Evolutionary conservation across 176 grass and related monocot genomes (phyloP).

Genomic region (Chloris gayana): DNA sequence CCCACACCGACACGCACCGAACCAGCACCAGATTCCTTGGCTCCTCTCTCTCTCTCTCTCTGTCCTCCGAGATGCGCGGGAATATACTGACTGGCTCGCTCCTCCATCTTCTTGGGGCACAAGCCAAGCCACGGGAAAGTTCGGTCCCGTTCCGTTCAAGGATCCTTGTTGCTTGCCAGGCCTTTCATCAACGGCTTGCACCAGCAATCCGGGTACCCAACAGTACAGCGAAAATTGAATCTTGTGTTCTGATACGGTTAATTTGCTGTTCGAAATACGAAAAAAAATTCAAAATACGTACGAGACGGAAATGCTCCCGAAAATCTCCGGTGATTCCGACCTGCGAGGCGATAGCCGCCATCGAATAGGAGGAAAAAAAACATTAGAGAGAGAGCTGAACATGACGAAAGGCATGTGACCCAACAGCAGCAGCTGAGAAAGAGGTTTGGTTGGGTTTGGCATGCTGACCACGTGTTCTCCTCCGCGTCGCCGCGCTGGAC

Average conservation of each 20-base stretch:
- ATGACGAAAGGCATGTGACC: too few relatives aligned
- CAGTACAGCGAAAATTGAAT: too few relatives aligned
- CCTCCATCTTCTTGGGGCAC: neutral
- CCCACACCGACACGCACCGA: neutral
- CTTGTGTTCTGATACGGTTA: too few relatives aligned
- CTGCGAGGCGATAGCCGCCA: too few relatives aligned
- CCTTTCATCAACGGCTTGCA: neutral
- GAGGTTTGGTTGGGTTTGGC: neutral
- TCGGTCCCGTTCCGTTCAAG: neutral
- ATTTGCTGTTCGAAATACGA: too few relatives aligned
- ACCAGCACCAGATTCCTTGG: neutral
- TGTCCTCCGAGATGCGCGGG: neutral
- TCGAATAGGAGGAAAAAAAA: too few relatives aligned
- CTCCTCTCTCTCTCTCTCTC: too few relatives aligned
- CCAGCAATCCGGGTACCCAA: too few relatives aligned
- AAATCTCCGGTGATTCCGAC: neutral
- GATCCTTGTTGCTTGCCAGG: too few relatives aligned
- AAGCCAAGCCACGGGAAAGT: neutral
- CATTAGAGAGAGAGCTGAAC: neutral
- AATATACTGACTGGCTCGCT: neutral
- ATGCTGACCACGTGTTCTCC: conserved; percentile 41
- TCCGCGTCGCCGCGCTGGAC: neutral
- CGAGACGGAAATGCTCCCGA: too few relatives aligned
- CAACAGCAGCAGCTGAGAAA: neutral
- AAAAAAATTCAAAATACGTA: too few relatives aligned